Conservation (phyloP, 225 moss, liverwort and hornwort species). For the Bryoerythrophyllum caledonicum region DNA sequence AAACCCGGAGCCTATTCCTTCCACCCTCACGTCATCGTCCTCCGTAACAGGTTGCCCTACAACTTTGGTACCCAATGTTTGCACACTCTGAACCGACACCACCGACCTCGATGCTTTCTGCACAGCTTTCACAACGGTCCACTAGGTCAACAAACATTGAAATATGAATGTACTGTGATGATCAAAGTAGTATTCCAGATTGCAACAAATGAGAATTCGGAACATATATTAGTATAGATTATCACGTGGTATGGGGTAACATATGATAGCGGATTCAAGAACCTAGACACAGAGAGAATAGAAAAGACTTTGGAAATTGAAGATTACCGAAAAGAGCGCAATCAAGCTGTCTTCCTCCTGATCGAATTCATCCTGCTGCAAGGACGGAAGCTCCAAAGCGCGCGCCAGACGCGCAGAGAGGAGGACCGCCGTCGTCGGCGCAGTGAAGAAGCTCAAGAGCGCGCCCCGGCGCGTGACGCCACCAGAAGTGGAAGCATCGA, state of each 20-base stretch:
- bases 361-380: constrained; percentile 47
- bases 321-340: constrained; percentile 48
- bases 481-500: neutral
- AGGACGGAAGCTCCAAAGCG: constrained; percentile 35
- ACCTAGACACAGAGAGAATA: too few relatives aligned
- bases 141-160: neutral
- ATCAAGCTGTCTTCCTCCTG: constrained; percentile 55
- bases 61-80: constrained; percentile 42
- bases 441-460: constrained; percentile 29
- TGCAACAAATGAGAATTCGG: too few relatives aligned
- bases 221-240: too few relatives aligned
- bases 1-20: constrained; percentile 72
- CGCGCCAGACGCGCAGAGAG: constrained; percentile 15
- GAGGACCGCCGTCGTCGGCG: constrained; percentile 25
- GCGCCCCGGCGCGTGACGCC: constrained; percentile 27
- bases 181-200: too few relatives aligned
- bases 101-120: constrained; percentile 68
- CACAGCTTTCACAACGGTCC: constrained; percentile 12
- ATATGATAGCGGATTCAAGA: too few relatives aligned
- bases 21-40: constrained; percentile 62
- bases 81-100: constrained; percentile 65
- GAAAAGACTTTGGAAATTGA: too few relatives aligned
- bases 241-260: too few relatives aligned
- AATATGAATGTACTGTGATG: too few relatives aligned
- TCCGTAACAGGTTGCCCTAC: constrained; percentile 46